Evolutionary conservation across 1,284 basidiomycete species (phyloP).

Genomic region (Amylostereum areolatum): DNA sequence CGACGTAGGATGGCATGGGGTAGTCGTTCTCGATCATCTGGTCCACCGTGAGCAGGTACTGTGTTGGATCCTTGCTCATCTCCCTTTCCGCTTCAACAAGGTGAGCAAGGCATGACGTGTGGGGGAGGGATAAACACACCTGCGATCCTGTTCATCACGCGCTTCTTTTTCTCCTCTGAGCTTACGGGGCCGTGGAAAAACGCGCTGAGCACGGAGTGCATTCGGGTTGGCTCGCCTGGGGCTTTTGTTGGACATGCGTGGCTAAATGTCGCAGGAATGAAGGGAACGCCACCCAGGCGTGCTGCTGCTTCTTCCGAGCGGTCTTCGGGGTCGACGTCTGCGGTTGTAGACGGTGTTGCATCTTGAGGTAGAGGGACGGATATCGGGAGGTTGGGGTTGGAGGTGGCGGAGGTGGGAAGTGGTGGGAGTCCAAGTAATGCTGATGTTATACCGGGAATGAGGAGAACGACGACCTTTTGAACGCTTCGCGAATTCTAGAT

Average conservation of each 20-base stretch:
- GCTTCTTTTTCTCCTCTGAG: constrained; percentile 69
- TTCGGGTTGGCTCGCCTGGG: constrained; percentile 76
- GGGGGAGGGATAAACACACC: constrained; percentile 34
- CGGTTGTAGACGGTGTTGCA: constrained; percentile 10
- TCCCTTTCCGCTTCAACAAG: constrained; percentile 46
- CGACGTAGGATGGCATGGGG: constrained; percentile 74
- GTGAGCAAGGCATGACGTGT: not conserved
- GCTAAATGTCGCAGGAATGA: constrained; percentile 79
- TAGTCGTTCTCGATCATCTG: constrained; percentile 93
- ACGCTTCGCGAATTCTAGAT: constrained; percentile 65
- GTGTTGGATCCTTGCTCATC: constrained; percentile 54
- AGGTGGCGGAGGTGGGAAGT: constrained; percentile 53
- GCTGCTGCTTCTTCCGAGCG: constrained; percentile 22
- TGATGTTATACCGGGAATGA: constrained; percentile 78
- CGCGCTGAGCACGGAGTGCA: constrained; percentile 80
- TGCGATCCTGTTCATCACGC: constrained; percentile 45
- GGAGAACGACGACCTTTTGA: constrained; percentile 69
- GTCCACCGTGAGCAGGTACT: constrained; percentile 70
- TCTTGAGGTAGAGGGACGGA: constrained; percentile 49
- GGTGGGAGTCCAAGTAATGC: constrained; percentile 66
- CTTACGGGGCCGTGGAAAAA: constrained; percentile 81
- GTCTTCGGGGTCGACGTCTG: not conserved
- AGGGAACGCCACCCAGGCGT: constrained; percentile 44
- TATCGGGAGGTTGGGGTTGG: constrained; percentile 62
- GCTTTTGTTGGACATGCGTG: constrained; percentile 88